These are phyloP conservation scores for Xylaria palmicola DNA, from an alignment of 495 filamentous ascomycete genomes.

Conservation along the genomic window DNA sequence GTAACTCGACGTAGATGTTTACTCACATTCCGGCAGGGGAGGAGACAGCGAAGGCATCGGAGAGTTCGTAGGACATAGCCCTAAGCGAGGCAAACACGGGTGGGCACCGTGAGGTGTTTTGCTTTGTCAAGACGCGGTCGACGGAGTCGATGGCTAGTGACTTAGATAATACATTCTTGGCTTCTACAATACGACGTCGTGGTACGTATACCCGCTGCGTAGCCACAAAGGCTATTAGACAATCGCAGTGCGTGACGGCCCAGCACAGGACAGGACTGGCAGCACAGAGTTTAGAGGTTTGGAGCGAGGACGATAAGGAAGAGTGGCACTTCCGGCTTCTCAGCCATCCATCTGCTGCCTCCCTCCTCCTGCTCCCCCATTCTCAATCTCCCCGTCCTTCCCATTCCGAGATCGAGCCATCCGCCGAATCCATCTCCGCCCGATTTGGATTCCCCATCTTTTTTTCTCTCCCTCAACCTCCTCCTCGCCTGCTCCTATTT, in stretches of 20 bases:
- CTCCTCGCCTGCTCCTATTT: slow-evolving; percentile 11
- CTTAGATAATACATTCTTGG: not conserved
- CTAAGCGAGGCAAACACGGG: not conserved
- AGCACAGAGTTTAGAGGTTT: not conserved
- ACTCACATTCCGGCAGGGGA: too few relatives aligned
- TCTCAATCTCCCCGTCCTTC: not conserved
- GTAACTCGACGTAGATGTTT: not conserved
- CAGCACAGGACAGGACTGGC: not conserved
- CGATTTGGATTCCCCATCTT: slow-evolving; percentile 12
- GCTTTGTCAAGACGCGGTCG: too few relatives aligned
- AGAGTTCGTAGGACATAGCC: not conserved
- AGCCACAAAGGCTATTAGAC: not conserved
- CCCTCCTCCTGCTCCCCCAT: not conserved
- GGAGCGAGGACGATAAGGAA: not conserved
- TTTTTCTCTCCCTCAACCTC: slow-evolving; percentile 9
- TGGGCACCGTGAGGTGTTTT: slow-evolving; percentile 4
- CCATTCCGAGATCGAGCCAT: slow-evolving; percentile 5
- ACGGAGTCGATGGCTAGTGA: too few relatives aligned
- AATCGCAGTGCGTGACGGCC: not conserved
- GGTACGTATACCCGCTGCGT: not conserved
- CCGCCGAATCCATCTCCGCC: not conserved
- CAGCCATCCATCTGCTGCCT: not conserved
- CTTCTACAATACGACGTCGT: not conserved
- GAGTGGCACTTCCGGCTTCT: slow-evolving; percentile 1
- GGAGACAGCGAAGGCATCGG: slow-evolving; percentile 1